These are phyloP conservation scores for Sporothrix schenckii DNA, from an alignment of 2,329 filamentous ascomycete genomes.

Conservation along the genomic window DNA sequence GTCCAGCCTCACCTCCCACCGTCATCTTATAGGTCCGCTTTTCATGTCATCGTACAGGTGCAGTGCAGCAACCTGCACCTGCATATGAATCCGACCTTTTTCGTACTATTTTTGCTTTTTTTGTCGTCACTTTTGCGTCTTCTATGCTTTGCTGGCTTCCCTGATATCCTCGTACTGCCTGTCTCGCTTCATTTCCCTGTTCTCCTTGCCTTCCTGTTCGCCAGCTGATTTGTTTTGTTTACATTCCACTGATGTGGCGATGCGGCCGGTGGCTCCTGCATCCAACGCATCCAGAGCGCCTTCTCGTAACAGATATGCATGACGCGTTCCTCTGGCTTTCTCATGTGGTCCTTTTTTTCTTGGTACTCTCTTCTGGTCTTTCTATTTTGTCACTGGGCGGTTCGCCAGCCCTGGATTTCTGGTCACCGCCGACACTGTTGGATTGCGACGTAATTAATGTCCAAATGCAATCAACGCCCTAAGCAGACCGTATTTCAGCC, in stretches of 20 bases:
- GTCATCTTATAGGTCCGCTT: slow-evolving; percentile 29
- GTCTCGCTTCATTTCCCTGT: neutral
- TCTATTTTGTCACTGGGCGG: neutral
- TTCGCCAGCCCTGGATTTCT: too few relatives aligned
- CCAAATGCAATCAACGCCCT: neutral
- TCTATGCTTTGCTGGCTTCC: slow-evolving; percentile 6
- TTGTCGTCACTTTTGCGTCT: slow-evolving; percentile 5
- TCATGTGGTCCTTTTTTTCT: neutral
- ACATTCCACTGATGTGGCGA: slow-evolving; percentile 29
- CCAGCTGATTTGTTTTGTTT: slow-evolving; percentile 17
- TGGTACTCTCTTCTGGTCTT: neutral
- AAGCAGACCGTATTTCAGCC: neutral
- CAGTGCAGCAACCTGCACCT: slow-evolving; percentile 12
- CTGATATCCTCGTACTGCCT: neutral
- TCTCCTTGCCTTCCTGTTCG: neutral
- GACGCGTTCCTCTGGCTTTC: neutral
- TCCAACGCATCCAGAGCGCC: neutral
- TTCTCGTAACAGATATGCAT: slow-evolving; percentile 17
- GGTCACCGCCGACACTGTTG: too few relatives aligned
- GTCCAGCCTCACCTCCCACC: slow-evolving; percentile 22
- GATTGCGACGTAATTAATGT: too few relatives aligned
- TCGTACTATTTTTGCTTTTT: neutral
- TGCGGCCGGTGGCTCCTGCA: slow-evolving; percentile 21
- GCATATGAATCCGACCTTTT: neutral
- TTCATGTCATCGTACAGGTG: slow-evolving; percentile 28